Evolutionary conservation across 768 basidiomycete species (phyloP).

Genomic region (Coprinopsis sp.): DNA sequence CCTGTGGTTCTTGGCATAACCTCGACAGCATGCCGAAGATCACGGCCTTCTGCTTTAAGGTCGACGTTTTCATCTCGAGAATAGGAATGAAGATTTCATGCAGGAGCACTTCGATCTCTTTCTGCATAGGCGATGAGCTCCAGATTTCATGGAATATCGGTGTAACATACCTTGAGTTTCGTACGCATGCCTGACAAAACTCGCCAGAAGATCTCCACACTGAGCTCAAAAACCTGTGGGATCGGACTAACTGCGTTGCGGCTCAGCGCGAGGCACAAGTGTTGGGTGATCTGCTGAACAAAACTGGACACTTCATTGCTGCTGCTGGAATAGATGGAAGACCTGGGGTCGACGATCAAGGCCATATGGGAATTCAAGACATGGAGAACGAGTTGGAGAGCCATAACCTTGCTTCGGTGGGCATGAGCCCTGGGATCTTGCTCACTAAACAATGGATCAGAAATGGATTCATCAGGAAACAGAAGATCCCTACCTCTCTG

Average conservation of each 20-base stretch:
- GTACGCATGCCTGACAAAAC: slow-evolving; percentile 91
- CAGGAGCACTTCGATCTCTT: slow-evolving; percentile 98
- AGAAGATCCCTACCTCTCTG: slow-evolving; percentile 63
- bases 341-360: slow-evolving; percentile 79
- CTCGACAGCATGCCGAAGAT: slow-evolving; percentile 85
- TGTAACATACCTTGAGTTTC: slow-evolving; percentile 75
- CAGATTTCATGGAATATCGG: slow-evolving; percentile 2
- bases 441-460: slow-evolving; percentile 51
- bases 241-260: slow-evolving; percentile 95
- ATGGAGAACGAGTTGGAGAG: slow-evolving; percentile 89
- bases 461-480: not conserved
- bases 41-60: slow-evolving; percentile 89
- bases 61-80: slow-evolving; percentile 95
- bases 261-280: slow-evolving; percentile 87
- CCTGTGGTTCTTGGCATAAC: slow-evolving; percentile 94
- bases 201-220: slow-evolving; percentile 98
- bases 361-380: slow-evolving; percentile 89
- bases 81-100: slow-evolving; percentile 99
- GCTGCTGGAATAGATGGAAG: slow-evolving; percentile 90
- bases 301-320: slow-evolving; percentile 86
- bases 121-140: slow-evolving; percentile 44
- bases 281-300: slow-evolving; percentile 92
- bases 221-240: slow-evolving; percentile 94
- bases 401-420: slow-evolving; percentile 94
- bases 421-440: slow-evolving; percentile 94